phyloP scores from a whole-genome alignment of 2,329 filamentous ascomycete species.

The Endothia cerciana region DNA sequence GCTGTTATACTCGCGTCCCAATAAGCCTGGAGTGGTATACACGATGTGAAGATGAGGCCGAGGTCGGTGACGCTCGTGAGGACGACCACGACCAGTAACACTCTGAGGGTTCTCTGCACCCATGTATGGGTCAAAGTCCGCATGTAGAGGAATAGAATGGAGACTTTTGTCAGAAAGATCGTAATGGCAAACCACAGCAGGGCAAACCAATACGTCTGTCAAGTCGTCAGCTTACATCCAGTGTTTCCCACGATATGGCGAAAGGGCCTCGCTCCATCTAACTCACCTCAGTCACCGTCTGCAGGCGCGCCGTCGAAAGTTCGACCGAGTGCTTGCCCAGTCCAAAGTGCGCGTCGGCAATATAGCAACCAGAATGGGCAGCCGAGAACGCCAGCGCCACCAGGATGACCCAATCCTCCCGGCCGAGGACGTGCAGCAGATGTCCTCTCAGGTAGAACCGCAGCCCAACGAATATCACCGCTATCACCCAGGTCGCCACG shows the following conservation, averaged over 20 bases:
- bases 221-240: neutral
- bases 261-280: neutral
- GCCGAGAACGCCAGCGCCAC: conserved; percentile 35
- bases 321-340: conserved; percentile 17
- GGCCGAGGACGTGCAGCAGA: conserved; percentile 39
- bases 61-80: conserved; percentile 30
- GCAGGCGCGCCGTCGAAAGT: neutral
- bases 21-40: conserved; percentile 32
- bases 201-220: conserved; percentile 30
- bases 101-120: conserved; percentile 31
- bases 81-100: conserved; percentile 29
- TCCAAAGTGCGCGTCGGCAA: conserved; percentile 17
- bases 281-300: conserved; percentile 17
- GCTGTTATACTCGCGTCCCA: conserved; percentile 26
- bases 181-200: conserved; percentile 33
- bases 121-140: conserved; percentile 34
- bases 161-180: conserved; percentile 34
- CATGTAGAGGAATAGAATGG: conserved; percentile 35
- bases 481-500: conserved; percentile 30
- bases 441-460: conserved; percentile 39
- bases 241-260: no score
- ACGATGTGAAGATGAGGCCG: conserved; percentile 31
- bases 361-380: conserved; percentile 18
- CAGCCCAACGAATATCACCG: conserved; percentile 36
- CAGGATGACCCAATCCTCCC: conserved; percentile 41